Evolutionary conservation across 441 rosid genomes (phyloP), one percentile per base, ranked within the genome.

Genomic region (Viola pubescens): DNA sequence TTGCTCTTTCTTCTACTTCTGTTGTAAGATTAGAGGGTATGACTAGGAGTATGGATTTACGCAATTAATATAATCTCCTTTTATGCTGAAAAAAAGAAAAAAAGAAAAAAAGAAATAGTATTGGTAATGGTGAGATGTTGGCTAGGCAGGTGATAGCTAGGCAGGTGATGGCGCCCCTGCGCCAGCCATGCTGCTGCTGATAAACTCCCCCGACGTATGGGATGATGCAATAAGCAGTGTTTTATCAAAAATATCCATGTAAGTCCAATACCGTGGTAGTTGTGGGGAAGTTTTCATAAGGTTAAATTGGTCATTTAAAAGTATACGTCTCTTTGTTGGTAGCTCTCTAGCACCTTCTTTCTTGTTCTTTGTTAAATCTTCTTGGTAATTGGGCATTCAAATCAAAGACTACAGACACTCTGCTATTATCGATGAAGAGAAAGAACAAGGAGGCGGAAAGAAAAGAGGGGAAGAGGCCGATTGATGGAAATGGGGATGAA

Each of bases 391-490:
- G 34, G 34, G 34, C 34, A 34, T 43, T 45, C 3, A 43, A 41
- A 45, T 10, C 46, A 45, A 14, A 6, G 4, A 37, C 7, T 6
- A 7, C 19, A 41, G 51, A 57, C 12, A 58, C 14, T 1, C n/a
- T n/a, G 12, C 12, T 10, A 41, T 4, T 9, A 26, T 11, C 19
- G 13, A 54, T 37, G 53, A 62, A 45, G 52, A 45, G 59, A 48
- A 54, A 54, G 50, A 3, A n/a, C 2, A n/a, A 7, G 51, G 49
- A 66, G 14, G 64, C 59, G 19, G 70, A 39, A 59, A 9, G 42
- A 40, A n/a, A 6, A 9, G 63, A 38, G 9, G 7, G 45, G 44
- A 3, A 1, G 3, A 54, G 2, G 9, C 41, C 14, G 13, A 43
- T 13, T 12, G 68, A 57, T 0, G 62, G 42, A 1, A 50, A 49